These are phyloP conservation scores for Mesembryanthemum crystallinum DNA, from an alignment of 148 eudicot species.

Conservation along the genomic window DNA sequence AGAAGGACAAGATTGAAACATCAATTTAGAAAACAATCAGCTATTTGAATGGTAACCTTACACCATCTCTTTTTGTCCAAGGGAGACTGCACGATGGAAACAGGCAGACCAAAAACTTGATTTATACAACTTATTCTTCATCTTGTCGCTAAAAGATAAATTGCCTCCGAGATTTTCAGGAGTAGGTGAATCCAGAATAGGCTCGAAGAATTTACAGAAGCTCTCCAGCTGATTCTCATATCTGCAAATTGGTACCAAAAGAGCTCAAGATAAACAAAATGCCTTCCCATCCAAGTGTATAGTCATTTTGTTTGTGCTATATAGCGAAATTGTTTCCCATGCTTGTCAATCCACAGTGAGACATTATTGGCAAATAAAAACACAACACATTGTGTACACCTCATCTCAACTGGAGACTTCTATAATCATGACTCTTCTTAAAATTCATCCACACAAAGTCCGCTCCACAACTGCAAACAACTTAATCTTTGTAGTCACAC, in stretches of 20 bases:
- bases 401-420: neutral
- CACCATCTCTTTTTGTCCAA: slow-evolving; percentile 93
- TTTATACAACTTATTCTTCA: slow-evolving; percentile 62
- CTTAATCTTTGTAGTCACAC: neutral
- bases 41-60: slow-evolving; percentile 37
- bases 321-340: neutral
- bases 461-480: slow-evolving; percentile 4
- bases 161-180: slow-evolving; percentile 65
- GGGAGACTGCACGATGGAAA: slow-evolving; percentile 59
- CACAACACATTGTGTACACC: neutral
- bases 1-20: neutral
- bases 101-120: slow-evolving; percentile 81
- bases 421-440: neutral
- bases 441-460: neutral
- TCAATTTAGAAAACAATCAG: neutral
- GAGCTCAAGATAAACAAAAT: neutral
- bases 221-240: slow-evolving; percentile 79
- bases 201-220: slow-evolving; percentile 88
- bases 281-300: neutral
- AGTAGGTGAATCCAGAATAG: slow-evolving; percentile 73
- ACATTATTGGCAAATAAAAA: neutral
- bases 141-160: slow-evolving; percentile 52
- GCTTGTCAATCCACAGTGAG: neutral
- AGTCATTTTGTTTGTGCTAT: neutral
- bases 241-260: slow-evolving; percentile 35